Evolutionary conservation across 345 rosid genomes (phyloP).

Genomic region (Heritiera littoralis): DNA sequence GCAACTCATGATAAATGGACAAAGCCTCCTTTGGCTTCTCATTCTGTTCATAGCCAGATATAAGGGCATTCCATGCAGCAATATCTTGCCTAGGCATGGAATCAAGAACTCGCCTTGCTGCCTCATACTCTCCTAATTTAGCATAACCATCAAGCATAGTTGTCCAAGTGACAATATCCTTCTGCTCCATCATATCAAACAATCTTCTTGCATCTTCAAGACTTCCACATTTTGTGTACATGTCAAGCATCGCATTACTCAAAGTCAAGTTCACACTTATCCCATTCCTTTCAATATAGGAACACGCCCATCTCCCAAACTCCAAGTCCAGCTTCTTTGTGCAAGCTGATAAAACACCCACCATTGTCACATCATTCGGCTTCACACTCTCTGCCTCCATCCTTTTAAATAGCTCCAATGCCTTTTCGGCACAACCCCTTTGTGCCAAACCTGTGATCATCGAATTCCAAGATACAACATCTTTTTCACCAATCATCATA

Average conservation of each 20-base stretch:
- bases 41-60: conserved; percentile 70
- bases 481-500: conserved; percentile 44
- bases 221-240: conserved; percentile 70
- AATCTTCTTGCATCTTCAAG: conserved; percentile 57
- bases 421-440: conserved; percentile 57
- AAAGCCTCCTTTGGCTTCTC: conserved; percentile 66
- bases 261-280: conserved; percentile 50
- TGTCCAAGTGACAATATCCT: conserved; percentile 67
- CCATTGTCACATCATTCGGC: conserved; percentile 69
- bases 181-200: conserved; percentile 57
- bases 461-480: conserved; percentile 79
- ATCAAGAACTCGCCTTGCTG: conserved; percentile 52
- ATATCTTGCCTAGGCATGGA: conserved; percentile 55
- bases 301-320: conserved; percentile 56
- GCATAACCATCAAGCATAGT: conserved; percentile 79
- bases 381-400: conserved; percentile 57
- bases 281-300: conserved; percentile 44
- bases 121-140: conserved; percentile 46
- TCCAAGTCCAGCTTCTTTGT: conserved; percentile 55
- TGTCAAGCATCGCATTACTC: conserved; percentile 72
- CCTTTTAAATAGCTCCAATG: conserved; percentile 49
- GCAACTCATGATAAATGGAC: conserved; percentile 56
- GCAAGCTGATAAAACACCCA: conserved; percentile 65
- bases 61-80: conserved; percentile 65
- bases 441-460: conserved; percentile 64